A percentile compares a stretch with the other conserved stretches of the same genome.
Conservation (phyloP, 2,329 filamentous ascomycete species). For the Fusarium concolor region DNA sequence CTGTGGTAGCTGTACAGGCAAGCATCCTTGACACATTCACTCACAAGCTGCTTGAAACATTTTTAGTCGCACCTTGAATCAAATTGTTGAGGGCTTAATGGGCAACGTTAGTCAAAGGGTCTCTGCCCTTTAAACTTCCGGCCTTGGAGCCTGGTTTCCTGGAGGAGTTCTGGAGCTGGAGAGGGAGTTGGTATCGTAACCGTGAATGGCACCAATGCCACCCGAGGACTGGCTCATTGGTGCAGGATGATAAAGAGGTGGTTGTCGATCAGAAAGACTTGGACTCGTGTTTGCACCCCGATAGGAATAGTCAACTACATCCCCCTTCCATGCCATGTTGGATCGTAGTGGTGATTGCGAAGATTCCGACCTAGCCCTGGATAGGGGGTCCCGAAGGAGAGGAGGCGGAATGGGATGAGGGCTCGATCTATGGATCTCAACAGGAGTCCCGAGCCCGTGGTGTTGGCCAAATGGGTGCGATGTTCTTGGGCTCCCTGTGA, state of each 20-base stretch:
- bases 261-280: constrained; percentile 59
- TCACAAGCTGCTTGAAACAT: neutral
- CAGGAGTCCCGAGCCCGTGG: constrained; percentile 57
- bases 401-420: constrained; percentile 68
- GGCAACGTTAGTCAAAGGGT: neutral
- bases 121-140: constrained; percentile 5
- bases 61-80: neutral
- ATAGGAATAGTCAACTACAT: constrained; percentile 69
- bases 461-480: constrained; percentile 66
- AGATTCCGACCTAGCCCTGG: constrained; percentile 67
- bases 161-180: constrained; percentile 16
- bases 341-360: constrained; percentile 69
- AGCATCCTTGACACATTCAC: neutral
- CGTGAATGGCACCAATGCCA: neutral
- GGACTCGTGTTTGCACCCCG: constrained; percentile 60
- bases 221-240: constrained; percentile 52
- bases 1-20: neutral
- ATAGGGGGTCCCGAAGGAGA: constrained; percentile 68
- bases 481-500: constrained; percentile 61
- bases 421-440: constrained; percentile 60
- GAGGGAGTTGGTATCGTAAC: constrained; percentile 18
- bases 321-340: constrained; percentile 73
- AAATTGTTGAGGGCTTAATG: neutral
- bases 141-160: constrained; percentile 2
- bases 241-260: constrained; percentile 63